Evolutionary conservation across 2,329 filamentous ascomycete genomes (phyloP).

Genomic region (Keithomyces neogunnii): DNA sequence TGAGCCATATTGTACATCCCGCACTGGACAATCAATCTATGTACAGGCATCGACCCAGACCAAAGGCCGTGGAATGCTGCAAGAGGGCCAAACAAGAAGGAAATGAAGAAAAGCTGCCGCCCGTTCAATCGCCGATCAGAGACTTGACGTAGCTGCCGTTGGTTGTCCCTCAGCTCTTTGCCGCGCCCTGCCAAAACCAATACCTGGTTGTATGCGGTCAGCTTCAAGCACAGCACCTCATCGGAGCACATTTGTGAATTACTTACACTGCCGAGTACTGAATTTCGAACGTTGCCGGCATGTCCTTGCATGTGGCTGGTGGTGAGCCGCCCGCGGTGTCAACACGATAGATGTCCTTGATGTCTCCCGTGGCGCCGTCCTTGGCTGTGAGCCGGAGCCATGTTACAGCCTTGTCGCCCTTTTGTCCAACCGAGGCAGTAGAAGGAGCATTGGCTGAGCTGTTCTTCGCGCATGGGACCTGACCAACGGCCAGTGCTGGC

Average conservation of each 20-base stretch:
- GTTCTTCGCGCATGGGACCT: slow-evolving; percentile 55
- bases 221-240: too few species aligned
- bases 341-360: slow-evolving; percentile 74
- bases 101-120: too few species aligned
- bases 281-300: slow-evolving; percentile 57
- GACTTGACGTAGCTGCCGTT: too few species aligned
- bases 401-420: slow-evolving; percentile 60
- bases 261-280: slow-evolving; percentile 81
- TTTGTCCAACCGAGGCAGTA: slow-evolving; percentile 48
- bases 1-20: too few species aligned
- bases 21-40: too few species aligned
- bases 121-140: too few species aligned
- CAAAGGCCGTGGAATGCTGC: too few species aligned
- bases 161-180: background rate
- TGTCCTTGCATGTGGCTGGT: slow-evolving; percentile 63
- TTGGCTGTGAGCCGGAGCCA: slow-evolving; percentile 67
- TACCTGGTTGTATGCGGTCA: slow-evolving; percentile 19
- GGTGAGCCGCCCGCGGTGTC: slow-evolving; percentile 74
- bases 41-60: too few species aligned
- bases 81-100: too few species aligned
- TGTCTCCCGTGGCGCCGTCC: slow-evolving; percentile 45
- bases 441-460: slow-evolving; percentile 53
- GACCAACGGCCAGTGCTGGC: slow-evolving; percentile 41
- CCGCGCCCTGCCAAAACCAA: slow-evolving; percentile 26
- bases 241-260: slow-evolving; percentile 10